Evolutionary conservation across 1,284 basidiomycete species (phyloP).

Genomic region (Sparassis latifolia): DNA sequence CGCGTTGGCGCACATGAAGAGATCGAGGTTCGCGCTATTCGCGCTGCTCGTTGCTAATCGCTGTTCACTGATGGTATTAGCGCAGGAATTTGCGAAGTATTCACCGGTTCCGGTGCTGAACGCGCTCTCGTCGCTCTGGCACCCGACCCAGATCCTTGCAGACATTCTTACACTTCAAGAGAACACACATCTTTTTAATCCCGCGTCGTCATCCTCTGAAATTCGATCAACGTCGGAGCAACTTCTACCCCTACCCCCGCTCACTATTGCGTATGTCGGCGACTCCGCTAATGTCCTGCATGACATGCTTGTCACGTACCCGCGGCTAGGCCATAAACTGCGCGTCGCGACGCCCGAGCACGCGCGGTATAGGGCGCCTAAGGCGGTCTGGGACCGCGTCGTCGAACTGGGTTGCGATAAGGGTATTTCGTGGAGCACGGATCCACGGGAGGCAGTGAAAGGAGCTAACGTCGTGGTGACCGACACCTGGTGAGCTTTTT

Average conservation of each 20-base stretch:
- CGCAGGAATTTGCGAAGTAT: constrained; percentile 80
- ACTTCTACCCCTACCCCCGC: constrained; percentile 45
- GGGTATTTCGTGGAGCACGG: constrained; percentile 67
- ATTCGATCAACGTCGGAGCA: constrained; percentile 3
- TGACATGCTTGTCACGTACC: constrained; percentile 94
- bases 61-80: not conserved
- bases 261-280: constrained; percentile 91
- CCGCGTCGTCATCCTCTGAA: not conserved
- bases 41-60: not conserved
- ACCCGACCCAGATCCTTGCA: constrained; percentile 94
- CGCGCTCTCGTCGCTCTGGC: constrained; percentile 92
- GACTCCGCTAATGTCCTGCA: constrained; percentile 96
- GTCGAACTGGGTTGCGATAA: constrained; percentile 63
- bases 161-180: constrained; percentile 91
- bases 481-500: constrained; percentile 76
- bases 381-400: constrained; percentile 76
- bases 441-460: constrained; percentile 82
- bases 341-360: constrained; percentile 75
- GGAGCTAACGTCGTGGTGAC: constrained; percentile 93
- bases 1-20: constrained; percentile 90
- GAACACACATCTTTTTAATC: constrained; percentile 29
- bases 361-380: constrained; percentile 68
- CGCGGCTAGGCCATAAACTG: constrained; percentile 84
- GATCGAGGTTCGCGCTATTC: constrained; percentile 64
- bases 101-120: constrained; percentile 94